Base-by-base conservation (phyloP, 2,329 filamentous ascomycete genomes). In the Paraphoma chrysanthemicola region DNA sequence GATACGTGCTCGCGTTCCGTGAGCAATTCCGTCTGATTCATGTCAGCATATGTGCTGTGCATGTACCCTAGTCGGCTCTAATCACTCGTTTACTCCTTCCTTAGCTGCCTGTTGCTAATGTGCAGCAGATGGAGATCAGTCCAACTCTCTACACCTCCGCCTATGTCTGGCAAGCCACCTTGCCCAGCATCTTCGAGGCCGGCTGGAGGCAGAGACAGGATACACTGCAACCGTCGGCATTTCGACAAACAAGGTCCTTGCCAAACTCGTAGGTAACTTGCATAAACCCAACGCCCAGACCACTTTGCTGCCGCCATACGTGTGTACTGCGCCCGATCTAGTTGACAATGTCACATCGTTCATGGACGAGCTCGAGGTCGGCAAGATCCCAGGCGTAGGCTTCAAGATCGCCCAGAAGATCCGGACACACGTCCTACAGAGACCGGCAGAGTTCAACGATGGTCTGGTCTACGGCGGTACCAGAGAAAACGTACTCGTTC, bases 281-380 rank as follows among this genome's bases (percentile, higher is more conserved):
- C 87, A 97, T 73, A 98, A 98, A 78, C 94, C 94, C 1, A 88
- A 89, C 56, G 90, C 87, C 58, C 95, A 98, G 76, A 98, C 94
- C 0, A 92, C 91, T 0, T 80, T 98, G 7, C 77, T 96, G 43
- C 88, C 90, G 5, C 86, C 90, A 1, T 85, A 86, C 51, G 79
- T 81, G 3, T 66, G 62, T 18, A 48, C 53, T 8, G 59, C 66
- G 38, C 55, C 61, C 17, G 57, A 65, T 36, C 55, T 53, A 7
- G 48, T 52, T n/a, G 71, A 75, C 36, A 88, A 88, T 56, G 83
- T 90, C 11, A 81, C 81, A 6, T 72, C 75, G 0, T 98, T 98
- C 69, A 82, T 98, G 66, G 92, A 95, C 65, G 73, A 70, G 2
- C 88, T 93, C 70, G 87, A 89, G 54, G 86, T 98, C 48, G 88